Conservation (phyloP, 139 green algal genomes). For the Chlamydomonas sphaeroides region DNA sequence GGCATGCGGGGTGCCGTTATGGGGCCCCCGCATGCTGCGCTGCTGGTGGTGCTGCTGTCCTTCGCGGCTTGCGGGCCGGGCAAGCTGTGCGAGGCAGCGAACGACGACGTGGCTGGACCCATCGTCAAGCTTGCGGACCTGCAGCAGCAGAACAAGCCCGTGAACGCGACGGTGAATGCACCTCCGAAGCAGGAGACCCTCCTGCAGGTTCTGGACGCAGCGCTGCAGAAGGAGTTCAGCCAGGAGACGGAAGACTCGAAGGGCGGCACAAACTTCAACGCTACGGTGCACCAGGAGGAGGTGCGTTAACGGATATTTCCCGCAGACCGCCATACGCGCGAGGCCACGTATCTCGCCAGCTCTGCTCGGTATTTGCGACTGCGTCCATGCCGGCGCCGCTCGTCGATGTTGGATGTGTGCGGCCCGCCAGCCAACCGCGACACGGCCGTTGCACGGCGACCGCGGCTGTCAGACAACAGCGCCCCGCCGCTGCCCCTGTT, state of each 20-base stretch:
- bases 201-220: conserved; percentile 10
- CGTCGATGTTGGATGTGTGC: too few species aligned
- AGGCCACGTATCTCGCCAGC: too few species aligned
- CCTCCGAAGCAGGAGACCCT: conserved; percentile 8
- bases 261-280: conserved; percentile 9
- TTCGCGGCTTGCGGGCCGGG: background rate
- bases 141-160: background rate
- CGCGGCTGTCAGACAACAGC: too few species aligned
- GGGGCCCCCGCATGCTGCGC: background rate
- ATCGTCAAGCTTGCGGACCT: conserved; percentile 31
- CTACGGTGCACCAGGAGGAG: conserved; percentile 17
- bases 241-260: conserved; percentile 34
- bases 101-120: conserved; percentile 30
- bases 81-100: too few species aligned
- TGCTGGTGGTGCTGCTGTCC: background rate
- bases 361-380: too few species aligned
- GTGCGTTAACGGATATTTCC: background rate
- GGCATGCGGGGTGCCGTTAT: conserved; percentile 1
- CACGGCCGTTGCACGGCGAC: too few species aligned
- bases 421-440: too few species aligned
- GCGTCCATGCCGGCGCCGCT: too few species aligned
- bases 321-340: too few species aligned
- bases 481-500: too few species aligned
- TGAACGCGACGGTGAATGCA: background rate
- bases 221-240: conserved; percentile 33